phyloP scores from a whole-genome alignment of 495 filamentous ascomycete genomes.

The Hyaloscypha variabilis region DNA sequence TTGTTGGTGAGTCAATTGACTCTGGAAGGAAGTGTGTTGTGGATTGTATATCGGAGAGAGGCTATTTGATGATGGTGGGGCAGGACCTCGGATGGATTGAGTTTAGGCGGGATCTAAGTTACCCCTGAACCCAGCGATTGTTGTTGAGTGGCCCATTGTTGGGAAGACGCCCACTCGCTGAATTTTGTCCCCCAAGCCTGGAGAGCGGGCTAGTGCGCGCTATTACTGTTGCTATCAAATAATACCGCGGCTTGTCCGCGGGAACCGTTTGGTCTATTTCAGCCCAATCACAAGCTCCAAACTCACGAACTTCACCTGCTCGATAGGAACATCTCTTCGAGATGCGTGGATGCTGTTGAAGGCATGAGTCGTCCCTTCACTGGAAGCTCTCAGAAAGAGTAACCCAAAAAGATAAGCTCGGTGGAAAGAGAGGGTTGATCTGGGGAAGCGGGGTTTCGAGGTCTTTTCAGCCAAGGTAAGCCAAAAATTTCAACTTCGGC shows the following conservation, averaged over 20 bases:
- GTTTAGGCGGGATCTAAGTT: not conserved
- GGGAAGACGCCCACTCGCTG: not conserved
- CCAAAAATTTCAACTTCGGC: not conserved
- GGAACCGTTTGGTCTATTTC: not conserved
- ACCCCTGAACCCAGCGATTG: not conserved
- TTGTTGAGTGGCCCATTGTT: not conserved
- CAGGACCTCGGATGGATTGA: not conserved
- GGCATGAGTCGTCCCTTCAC: not conserved
- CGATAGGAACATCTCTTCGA: not conserved
- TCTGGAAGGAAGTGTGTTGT: not conserved
- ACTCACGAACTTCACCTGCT: not conserved
- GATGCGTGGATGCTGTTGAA: not conserved
- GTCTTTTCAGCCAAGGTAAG: not conserved
- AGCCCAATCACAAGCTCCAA: not conserved
- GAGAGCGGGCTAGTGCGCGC: not conserved
- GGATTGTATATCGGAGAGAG: constrained; percentile 7
- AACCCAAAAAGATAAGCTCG: too few relatives aligned
- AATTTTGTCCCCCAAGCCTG: not conserved
- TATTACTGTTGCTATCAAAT: not conserved
- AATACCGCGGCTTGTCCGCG: not conserved
- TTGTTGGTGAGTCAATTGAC: constrained; percentile 10
- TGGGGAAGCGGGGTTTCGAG: not conserved
- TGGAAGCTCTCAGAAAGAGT: too few relatives aligned
- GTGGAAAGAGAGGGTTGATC: too few relatives aligned
- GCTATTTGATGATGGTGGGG: constrained; percentile 14